Evolutionary conservation across 192 early-diverging fungal genomes (phyloP).

Genomic region (Jimgerdemannia flammicorona): DNA sequence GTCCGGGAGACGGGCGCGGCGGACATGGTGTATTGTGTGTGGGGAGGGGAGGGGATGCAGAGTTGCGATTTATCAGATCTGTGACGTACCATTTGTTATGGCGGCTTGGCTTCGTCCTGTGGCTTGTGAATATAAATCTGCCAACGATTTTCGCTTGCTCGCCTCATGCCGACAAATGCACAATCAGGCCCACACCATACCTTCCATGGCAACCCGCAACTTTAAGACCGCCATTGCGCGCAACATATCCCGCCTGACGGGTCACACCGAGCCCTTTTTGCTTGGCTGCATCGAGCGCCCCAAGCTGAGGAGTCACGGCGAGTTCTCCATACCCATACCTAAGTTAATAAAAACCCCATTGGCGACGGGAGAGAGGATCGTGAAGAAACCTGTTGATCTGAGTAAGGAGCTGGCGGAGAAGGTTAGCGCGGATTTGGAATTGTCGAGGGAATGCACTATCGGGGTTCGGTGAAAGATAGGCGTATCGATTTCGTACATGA

Average conservation of each 20-base stretch:
- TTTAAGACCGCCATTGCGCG: slow-evolving; percentile 35
- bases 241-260: slow-evolving; percentile 27
- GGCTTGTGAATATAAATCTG: background rate
- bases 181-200: background rate
- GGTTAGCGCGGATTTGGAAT: background rate
- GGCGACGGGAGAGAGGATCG: background rate
- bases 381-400: slow-evolving; percentile 5
- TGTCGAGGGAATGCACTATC: too few species aligned
- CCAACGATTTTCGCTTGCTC: too few species aligned
- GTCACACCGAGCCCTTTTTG: slow-evolving; percentile 16
- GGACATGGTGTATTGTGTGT: slow-evolving; percentile 6
- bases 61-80: background rate
- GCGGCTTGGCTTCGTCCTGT: background rate
- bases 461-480: too few species aligned
- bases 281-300: slow-evolving; percentile 26
- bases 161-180: background rate
- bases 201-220: background rate
- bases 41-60: too few species aligned
- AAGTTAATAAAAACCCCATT: slow-evolving; percentile 4
- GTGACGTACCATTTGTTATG: background rate
- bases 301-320: slow-evolving; percentile 10
- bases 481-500: too few species aligned
- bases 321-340: slow-evolving; percentile 16
- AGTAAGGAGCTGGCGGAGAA: slow-evolving; percentile 8
- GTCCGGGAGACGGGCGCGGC: slow-evolving; percentile 33